Evolutionary conservation across 352 stramenopile genomes (phyloP).

Genomic region (Elongisporangium prolatum): DNA sequence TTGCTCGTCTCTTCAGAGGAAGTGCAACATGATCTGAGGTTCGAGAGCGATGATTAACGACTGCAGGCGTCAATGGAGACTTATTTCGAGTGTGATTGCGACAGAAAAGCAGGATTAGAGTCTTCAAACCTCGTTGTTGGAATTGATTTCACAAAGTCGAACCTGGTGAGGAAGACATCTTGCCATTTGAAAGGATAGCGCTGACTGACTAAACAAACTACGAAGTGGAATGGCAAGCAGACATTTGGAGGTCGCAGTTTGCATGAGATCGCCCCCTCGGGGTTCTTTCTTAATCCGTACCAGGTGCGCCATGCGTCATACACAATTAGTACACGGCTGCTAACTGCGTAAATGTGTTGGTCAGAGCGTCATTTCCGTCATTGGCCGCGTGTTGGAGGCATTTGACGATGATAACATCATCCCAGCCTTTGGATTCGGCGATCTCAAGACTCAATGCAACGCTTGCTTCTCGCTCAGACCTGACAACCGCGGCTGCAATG

Average conservation of each 20-base stretch:
- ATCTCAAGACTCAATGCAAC: slow-evolving; percentile 38
- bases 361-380: slow-evolving; percentile 46
- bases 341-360: neutral
- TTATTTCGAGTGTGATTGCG: neutral
- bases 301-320: slow-evolving; percentile 24
- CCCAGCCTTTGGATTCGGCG: slow-evolving; percentile 64
- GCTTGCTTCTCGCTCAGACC: slow-evolving; percentile 41
- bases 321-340: neutral
- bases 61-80: neutral
- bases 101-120: slow-evolving; percentile 21
- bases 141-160: slow-evolving; percentile 53
- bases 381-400: slow-evolving; percentile 60
- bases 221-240: slow-evolving; percentile 17
- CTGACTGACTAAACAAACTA: neutral
- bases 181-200: neutral
- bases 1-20: neutral
- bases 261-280: slow-evolving; percentile 49
- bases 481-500: slow-evolving; percentile 32
- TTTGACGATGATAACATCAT: slow-evolving; percentile 85
- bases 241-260: slow-evolving; percentile 54
- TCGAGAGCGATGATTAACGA: neutral
- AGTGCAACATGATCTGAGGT: neutral
- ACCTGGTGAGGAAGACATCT: too few species aligned
- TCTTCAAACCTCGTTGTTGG: slow-evolving; percentile 46
- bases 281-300: slow-evolving; percentile 47